Evolutionary conservation across 495 filamentous ascomycete species (phyloP), one percentile per base, ranked within the genome.

Genomic region (Staphylotrichum tortipilum): DNA sequence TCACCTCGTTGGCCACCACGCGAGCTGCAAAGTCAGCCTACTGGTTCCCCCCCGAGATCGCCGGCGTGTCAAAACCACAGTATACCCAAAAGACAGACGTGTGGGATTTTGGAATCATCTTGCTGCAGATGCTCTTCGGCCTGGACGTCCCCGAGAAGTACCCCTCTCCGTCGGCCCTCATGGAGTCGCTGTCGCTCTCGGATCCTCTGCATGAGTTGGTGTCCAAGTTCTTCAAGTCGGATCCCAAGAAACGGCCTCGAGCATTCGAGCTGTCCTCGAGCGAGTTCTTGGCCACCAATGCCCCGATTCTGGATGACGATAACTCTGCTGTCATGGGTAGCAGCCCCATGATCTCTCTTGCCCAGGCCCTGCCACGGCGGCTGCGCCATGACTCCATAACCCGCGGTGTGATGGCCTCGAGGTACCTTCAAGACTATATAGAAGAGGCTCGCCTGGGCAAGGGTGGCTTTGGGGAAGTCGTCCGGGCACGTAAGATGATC

Each of bases 401-500:
- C 47, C 64, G 60, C 8, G 60, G 59, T 15, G 64, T 66, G 4
- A 53, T 64, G 3, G 72, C 77, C 23, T 91, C 88, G 1, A 77
- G 89, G 37, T 98, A 96, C 59, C 74, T 72, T 28, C 83, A 84
- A 58, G 94, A 97, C 57, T 98, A 94, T 61, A 82, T 86, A 18
- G 91, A 97, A 66, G 80, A 87, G 50, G 89, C 88, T 15, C 80
- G 84, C 2, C 72, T 98, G 17, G 92, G 94, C 22, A 92, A 88
- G 66, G 92, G 92, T 14, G 94, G 91, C 2, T 98, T 94, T 66
- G 92, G 94, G 24, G 86, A 96, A 68, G 92, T 98, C n/a, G 89
- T 98, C 36, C 89, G 91, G 63, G 91, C 92, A 7, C 78, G 94
- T 49, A 94, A 95, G 58, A 94, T 89, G 65, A 78, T 95, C 7